Percentiles rank a stretch among this genome's conserved stretches.
Evolutionary conservation across 208 protist species (phyloP).

Genomic region (Wallacemonas sp.): DNA sequence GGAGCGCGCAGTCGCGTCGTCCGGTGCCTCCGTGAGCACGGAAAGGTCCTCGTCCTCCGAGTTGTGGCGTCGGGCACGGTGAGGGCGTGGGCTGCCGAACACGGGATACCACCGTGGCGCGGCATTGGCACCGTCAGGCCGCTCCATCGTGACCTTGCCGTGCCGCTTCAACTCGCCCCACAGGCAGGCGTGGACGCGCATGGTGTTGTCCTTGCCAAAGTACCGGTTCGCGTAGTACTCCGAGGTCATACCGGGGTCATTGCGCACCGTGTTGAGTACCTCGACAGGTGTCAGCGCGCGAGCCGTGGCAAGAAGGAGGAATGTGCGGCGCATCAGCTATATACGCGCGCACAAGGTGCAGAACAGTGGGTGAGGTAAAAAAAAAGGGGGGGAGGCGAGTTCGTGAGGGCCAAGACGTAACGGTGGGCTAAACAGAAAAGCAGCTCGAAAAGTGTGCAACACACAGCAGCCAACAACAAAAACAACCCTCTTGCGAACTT

Average conservation of each 20-base stretch:
- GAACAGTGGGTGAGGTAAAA: background rate
- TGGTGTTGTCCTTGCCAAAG: constrained; percentile 59
- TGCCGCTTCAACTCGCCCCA: constrained; percentile 80
- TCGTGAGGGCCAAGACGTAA: no score
- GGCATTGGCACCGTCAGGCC: constrained; percentile 54
- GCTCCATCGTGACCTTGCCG: constrained; percentile 76
- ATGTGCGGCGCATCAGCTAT: constrained; percentile 23
- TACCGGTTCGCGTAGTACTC: constrained; percentile 89
- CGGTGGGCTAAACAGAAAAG: no score
- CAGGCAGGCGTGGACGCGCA: constrained; percentile 71
- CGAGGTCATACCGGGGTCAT: constrained; percentile 80
- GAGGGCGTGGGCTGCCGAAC: constrained; percentile 50
- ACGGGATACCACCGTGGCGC: constrained; percentile 76
- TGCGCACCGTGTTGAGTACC: constrained; percentile 75
- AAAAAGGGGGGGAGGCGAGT: no score
- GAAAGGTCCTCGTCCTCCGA: constrained; percentile 79
- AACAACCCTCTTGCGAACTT: no score
- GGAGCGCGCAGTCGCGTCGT: background rate
- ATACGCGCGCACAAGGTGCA: background rate
- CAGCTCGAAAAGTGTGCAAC: no score
- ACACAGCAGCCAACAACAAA: no score
- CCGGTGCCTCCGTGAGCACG: constrained; percentile 36
- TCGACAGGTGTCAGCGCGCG: constrained; percentile 44
- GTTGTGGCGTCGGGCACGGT: constrained; percentile 61
- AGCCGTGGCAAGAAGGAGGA: constrained; percentile 9